Base-by-base conservation (phyloP, 73 alveolate genomes). In the Paramecium biaurelia region DNA sequence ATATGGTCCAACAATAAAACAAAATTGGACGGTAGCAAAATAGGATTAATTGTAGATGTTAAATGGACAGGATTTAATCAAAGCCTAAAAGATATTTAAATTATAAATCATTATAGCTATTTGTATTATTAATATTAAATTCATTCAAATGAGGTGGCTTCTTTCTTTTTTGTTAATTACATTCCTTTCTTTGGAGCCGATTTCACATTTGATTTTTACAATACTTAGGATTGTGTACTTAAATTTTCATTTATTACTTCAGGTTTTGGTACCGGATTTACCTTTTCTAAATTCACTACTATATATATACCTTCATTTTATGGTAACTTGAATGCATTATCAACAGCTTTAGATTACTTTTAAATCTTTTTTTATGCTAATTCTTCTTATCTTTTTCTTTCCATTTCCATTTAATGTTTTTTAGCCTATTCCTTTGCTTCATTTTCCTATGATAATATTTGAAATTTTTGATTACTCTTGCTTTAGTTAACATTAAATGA, bases 381-480 rank as follows among this genome's bases (percentile, higher is more conserved):
- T 57, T 85, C 93, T 28, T 85, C 86, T 68, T 88, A 88, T 72
- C 92, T 59, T 89, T 76, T 85, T 57, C 82, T 85, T 30, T 82
- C 92, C 95, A 58, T 67, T 88, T 85, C 85, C 68, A 79, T 56
- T 28, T 93, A 56, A 89, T 35, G 45, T 88, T 93, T 85, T 42
- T 92, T 92, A 32, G 95, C 95, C 35, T 42, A 53, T 86, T 92
- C 95, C 57, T 86, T 92, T 9, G 95, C 95, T 86, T 92, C 95
- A 42, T 92, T 76, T 93, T 70, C 92, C 90, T 85, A 30, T 7
- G 5, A 38, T 21, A 24, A 38, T 43, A 42, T 11, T 43, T 20
- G 0, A 21, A 18, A 15, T 12, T 47, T n/a, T 12, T 11, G 1
- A 47, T 9, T 41, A 74, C 76, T 45, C 92, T 89, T 28, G 93